These are phyloP conservation scores for Trapa bicornis DNA, from an alignment of 345 rosid species.

Conservation along the genomic window DNA sequence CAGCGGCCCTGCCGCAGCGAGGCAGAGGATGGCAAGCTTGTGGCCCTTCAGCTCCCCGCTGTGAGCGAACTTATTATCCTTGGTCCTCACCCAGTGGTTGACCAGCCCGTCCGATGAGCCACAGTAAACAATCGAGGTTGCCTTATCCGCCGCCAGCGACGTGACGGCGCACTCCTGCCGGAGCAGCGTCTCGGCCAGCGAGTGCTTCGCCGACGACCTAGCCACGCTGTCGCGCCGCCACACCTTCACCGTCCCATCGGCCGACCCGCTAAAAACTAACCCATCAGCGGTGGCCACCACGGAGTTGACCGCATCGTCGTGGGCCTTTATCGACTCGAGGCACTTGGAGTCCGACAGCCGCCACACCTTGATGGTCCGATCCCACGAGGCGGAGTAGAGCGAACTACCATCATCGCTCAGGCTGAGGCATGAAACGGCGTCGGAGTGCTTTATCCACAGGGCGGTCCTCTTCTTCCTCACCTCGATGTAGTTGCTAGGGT, in stretches of 20 bases:
- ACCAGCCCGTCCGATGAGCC: slow-evolving; percentile 91
- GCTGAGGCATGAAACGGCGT: slow-evolving; percentile 77
- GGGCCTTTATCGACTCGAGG: slow-evolving; percentile 68
- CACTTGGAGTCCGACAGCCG: slow-evolving; percentile 77
- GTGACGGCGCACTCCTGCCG: slow-evolving; percentile 90
- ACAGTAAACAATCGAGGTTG: slow-evolving; percentile 44
- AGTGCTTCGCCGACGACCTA: slow-evolving; percentile 45
- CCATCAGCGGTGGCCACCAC: slow-evolving; percentile 45
- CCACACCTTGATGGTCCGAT: slow-evolving; percentile 86
- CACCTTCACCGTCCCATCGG: slow-evolving; percentile 82
- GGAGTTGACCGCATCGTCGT: slow-evolving; percentile 88
- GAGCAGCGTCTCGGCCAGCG: slow-evolving; percentile 38
- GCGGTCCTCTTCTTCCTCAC: slow-evolving; percentile 49
- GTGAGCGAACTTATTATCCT: slow-evolving; percentile 34
- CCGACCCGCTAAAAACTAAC: slow-evolving; percentile 72
- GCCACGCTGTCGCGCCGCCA: slow-evolving; percentile 58
- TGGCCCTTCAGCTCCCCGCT: slow-evolving; percentile 80
- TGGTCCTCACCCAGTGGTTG: slow-evolving; percentile 73
- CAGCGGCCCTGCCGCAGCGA: slow-evolving; percentile 55
- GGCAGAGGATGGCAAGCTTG: slow-evolving; percentile 80
- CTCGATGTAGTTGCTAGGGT: slow-evolving; percentile 74
- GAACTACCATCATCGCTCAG: slow-evolving; percentile 50
- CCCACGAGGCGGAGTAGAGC: slow-evolving; percentile 90
- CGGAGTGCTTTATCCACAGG: slow-evolving; percentile 91
- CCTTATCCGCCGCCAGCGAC: slow-evolving; percentile 45